Conservation (phyloP, 768 basidiomycete species). For the Boletus barrowsii region DNA sequence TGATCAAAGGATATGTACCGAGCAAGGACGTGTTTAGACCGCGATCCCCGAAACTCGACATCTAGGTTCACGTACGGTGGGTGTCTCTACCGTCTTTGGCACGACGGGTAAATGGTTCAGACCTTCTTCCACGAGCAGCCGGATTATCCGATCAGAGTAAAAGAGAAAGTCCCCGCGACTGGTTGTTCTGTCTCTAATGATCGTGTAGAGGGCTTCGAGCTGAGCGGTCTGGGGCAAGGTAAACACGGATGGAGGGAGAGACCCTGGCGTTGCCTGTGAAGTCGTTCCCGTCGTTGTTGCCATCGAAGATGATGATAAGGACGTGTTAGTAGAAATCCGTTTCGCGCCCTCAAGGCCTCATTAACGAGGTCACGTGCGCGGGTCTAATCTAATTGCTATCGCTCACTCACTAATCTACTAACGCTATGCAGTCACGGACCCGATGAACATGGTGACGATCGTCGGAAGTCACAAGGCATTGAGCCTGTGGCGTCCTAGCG, state of each 20-base stretch:
- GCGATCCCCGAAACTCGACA: not conserved
- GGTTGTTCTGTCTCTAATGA: conserved; percentile 87
- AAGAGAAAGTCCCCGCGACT: conserved; percentile 94
- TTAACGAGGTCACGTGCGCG: not conserved
- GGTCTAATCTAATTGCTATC: no score
- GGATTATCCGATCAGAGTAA: conserved; percentile 90
- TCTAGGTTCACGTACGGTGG: conserved; percentile 55
- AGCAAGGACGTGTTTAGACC: not conserved
- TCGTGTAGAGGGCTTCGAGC: conserved; percentile 92
- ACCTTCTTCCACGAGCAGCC: conserved; percentile 77
- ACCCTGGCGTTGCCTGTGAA: conserved; percentile 33
- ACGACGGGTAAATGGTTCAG: conserved; percentile 85
- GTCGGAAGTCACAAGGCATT: no score
- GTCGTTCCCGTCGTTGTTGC: conserved; percentile 16
- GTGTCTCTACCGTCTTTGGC: conserved; percentile 73
- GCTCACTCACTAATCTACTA: no score
- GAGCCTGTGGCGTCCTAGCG: no score
- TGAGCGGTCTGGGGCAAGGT: conserved; percentile 89
- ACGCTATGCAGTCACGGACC: no score
- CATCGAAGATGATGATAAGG: conserved; percentile 8
- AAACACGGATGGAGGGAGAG: conserved; percentile 78
- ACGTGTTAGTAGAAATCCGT: not conserved
- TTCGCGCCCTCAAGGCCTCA: no score
- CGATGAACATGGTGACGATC: no score
- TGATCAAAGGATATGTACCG: not conserved